Conservation (phyloP, 352 stramenopile genomes). For the Saprolegnia parasitica region DNA sequence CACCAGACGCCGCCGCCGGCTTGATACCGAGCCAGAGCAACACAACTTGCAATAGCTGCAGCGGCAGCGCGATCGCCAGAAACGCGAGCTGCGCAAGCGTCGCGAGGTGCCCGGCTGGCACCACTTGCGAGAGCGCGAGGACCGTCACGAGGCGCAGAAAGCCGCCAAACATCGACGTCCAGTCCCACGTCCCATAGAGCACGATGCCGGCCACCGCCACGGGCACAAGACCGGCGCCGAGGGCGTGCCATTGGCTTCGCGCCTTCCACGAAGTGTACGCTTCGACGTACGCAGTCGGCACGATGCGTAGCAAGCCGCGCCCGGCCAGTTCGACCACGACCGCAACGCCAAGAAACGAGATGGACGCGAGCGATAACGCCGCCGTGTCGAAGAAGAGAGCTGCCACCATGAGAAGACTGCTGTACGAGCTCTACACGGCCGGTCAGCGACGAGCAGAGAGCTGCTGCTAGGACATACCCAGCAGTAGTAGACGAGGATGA, state of each 20-base stretch:
- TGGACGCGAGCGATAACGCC: not conserved
- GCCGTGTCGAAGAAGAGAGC: not conserved
- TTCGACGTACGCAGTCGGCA: not conserved
- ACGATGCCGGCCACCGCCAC: not conserved
- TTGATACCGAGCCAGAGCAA: not conserved
- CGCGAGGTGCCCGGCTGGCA: not conserved
- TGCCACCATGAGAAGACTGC: slow-evolving; percentile 2
- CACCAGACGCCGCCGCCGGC: too few relatives aligned
- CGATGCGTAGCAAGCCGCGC: not conserved
- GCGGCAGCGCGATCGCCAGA: not conserved
- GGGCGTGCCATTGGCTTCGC: not conserved
- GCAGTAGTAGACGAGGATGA: slow-evolving; percentile 10
- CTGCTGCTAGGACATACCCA: not conserved
- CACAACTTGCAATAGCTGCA: not conserved
- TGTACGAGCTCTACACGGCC: slow-evolving; percentile 17
- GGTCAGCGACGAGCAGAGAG: not conserved
- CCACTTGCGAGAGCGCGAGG: not conserved
- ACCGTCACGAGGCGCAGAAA: not conserved
- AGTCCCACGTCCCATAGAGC: not conserved
- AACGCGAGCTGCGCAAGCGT: not conserved
- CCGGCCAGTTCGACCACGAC: not conserved
- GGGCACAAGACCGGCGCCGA: not conserved
- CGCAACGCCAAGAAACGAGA: not conserved
- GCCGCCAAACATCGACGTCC: not conserved
- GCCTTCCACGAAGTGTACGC: not conserved